Evolutionary conservation across 2,329 filamentous ascomycete species (phyloP).

Genomic region (Colletotrichum chlorophyti): DNA sequence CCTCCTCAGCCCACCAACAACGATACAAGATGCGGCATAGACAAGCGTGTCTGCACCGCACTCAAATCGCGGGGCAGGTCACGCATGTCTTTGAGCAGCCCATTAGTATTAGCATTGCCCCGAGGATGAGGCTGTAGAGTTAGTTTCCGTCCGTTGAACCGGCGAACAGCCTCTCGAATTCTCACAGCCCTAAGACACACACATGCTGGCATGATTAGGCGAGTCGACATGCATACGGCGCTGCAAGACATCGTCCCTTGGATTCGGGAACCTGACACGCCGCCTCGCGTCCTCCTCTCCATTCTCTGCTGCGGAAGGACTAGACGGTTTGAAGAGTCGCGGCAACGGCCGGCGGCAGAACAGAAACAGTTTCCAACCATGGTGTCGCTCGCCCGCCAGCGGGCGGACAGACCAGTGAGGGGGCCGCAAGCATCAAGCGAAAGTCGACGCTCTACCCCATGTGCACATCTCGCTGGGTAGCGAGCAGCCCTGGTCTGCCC

Average conservation of each 20-base stretch:
- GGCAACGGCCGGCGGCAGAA: neutral
- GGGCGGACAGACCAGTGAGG: neutral
- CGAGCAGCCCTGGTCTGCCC: slow-evolving; percentile 15
- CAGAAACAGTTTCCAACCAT: neutral
- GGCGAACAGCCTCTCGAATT: neutral
- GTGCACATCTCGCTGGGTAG: slow-evolving; percentile 12
- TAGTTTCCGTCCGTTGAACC: neutral
- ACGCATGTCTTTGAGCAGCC: neutral
- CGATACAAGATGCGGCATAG: slow-evolving; percentile 4
- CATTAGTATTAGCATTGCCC: slow-evolving; percentile 3
- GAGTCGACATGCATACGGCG: neutral
- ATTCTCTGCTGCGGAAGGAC: neutral
- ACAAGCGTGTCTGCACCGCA: neutral
- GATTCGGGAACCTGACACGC: neutral
- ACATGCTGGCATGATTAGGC: neutral
- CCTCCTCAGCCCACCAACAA: slow-evolving; percentile 17
- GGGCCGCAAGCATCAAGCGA: slow-evolving; percentile 2
- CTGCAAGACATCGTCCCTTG: slow-evolving; percentile 8
- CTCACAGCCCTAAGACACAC: slow-evolving; percentile 5
- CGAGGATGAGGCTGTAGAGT: slow-evolving; percentile 20
- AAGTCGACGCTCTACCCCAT: slow-evolving; percentile 13
- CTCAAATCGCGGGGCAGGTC: slow-evolving; percentile 22
- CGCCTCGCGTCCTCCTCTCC: too few species aligned
- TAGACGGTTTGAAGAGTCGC: neutral
- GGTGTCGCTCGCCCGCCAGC: neutral